phyloP scores from a whole-genome alignment of 371 early-diverging fungal species.

The Actinomortierella ambigua region DNA sequence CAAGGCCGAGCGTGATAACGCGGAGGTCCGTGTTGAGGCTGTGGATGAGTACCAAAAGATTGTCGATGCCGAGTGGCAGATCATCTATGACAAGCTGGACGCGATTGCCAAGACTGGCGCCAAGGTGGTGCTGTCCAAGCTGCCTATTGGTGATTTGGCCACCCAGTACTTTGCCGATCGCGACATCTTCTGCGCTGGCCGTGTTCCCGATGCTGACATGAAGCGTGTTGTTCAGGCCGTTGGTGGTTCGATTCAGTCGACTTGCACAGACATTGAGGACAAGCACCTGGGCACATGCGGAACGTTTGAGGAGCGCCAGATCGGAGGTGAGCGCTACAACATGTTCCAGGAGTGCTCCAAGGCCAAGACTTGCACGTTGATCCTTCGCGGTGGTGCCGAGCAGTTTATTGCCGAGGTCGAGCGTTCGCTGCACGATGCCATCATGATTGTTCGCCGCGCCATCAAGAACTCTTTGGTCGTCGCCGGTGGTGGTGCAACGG shows the following conservation, averaged over 20 bases:
- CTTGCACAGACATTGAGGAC: slow-evolving; percentile 85
- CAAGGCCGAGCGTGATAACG: slow-evolving; percentile 99
- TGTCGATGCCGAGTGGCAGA: slow-evolving; percentile 99
- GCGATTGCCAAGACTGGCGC: slow-evolving; percentile 98
- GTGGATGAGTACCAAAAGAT: slow-evolving; percentile 98
- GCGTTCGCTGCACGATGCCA: slow-evolving; percentile 98
- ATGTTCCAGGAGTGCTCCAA: slow-evolving; percentile 92
- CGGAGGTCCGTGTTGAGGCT: slow-evolving; percentile 98
- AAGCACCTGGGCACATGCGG: slow-evolving; percentile 91
- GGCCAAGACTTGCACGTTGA: slow-evolving; percentile 95
- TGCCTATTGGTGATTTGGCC: slow-evolving; percentile 99
- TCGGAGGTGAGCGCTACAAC: slow-evolving; percentile 99
- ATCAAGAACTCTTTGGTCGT: slow-evolving; percentile 95
- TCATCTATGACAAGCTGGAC: slow-evolving; percentile 99
- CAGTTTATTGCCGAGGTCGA: slow-evolving; percentile 99
- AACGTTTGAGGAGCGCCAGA: slow-evolving; percentile 97
- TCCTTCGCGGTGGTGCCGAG: slow-evolving; percentile 99
- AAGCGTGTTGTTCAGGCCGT: slow-evolving; percentile 95
- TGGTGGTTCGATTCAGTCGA: slow-evolving; percentile 94
- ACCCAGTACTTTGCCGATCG: slow-evolving; percentile 99
- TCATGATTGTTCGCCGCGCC: slow-evolving; percentile 98
- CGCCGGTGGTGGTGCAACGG: slow-evolving; percentile 98
- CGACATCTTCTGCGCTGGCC: slow-evolving; percentile 99
- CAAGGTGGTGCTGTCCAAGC: slow-evolving; percentile 98
- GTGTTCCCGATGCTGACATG: slow-evolving; percentile 95